phyloP scores from a whole-genome alignment of 192 early-diverging fungal genomes.

The Phycomyces blakesleeanus region DNA sequence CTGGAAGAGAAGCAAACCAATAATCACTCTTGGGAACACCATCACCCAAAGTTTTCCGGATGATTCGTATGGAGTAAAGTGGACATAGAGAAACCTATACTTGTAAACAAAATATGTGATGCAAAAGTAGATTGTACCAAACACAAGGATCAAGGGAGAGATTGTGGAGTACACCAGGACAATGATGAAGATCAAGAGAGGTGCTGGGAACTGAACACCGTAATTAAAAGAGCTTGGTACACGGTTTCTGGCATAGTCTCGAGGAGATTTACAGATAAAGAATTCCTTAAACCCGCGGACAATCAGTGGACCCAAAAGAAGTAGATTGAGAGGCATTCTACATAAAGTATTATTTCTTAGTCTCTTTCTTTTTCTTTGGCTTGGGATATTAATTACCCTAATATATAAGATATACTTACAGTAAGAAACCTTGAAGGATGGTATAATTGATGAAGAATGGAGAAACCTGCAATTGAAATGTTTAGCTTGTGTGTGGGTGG shows the following conservation, averaged over 20 bases:
- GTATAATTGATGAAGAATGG: conserved; percentile 78
- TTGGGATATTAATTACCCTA: neutral
- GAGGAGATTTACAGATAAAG: conserved; percentile 64
- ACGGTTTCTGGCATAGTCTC: conserved; percentile 66
- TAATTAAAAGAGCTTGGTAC: conserved; percentile 63
- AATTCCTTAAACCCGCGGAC: conserved; percentile 46
- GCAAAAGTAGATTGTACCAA: conserved; percentile 61
- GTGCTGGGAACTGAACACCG: conserved; percentile 61
- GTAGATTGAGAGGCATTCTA: conserved; percentile 58
- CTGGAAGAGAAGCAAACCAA: conserved; percentile 65
- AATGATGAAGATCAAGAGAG: conserved; percentile 65
- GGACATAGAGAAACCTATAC: conserved; percentile 72
- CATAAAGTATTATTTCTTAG: neutral
- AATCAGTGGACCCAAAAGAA: conserved; percentile 59
- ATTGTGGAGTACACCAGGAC: conserved; percentile 69
- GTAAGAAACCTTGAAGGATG: conserved; percentile 64
- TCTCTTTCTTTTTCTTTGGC: neutral
- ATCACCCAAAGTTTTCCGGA: conserved; percentile 67
- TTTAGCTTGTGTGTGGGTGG: too few relatives aligned
- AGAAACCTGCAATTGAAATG: conserved; percentile 49
- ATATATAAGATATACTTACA: conserved; percentile 19
- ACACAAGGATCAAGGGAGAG: conserved; percentile 63
- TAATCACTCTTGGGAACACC: conserved; percentile 59
- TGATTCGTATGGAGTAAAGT: conserved; percentile 69
- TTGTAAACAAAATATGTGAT: conserved; percentile 68